Evolutionary conservation across 2,329 filamentous ascomycete species (phyloP).

Genomic region (Alternaria arbusti): DNA sequence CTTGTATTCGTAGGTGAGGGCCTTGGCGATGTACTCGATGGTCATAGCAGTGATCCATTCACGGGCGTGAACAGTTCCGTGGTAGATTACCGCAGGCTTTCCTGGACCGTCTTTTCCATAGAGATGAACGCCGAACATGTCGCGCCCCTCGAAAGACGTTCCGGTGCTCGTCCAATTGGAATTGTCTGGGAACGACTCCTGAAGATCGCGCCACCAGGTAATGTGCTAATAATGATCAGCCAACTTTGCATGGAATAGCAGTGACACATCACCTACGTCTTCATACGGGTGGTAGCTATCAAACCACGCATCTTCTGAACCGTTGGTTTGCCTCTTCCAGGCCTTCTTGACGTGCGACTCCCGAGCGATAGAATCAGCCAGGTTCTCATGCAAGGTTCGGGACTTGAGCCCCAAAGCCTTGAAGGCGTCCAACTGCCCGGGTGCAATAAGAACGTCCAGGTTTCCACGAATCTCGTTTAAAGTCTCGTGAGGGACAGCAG

Average conservation of each 20-base stretch:
- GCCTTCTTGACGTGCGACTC: constrained; percentile 53
- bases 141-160: constrained; percentile 39
- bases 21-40: constrained; percentile 37
- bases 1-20: constrained; percentile 37
- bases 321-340: constrained; percentile 31
- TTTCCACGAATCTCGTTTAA: constrained; percentile 46
- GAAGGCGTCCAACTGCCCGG: constrained; percentile 48
- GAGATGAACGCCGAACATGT: constrained; percentile 40
- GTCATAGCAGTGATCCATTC: constrained; percentile 49
- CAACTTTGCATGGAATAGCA: neutral
- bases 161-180: constrained; percentile 41
- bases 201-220: constrained; percentile 29
- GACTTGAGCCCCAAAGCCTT: constrained; percentile 45
- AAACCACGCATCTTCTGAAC: constrained; percentile 33
- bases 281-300: constrained; percentile 43
- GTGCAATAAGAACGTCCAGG: constrained; percentile 54
- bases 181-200: constrained; percentile 31
- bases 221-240: constrained; percentile 12
- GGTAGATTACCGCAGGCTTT: constrained; percentile 41
- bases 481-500: constrained; percentile 43
- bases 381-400: constrained; percentile 52
- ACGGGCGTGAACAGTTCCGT: constrained; percentile 42
- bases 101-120: constrained; percentile 41
- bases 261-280: constrained; percentile 17
- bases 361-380: constrained; percentile 52